Evolutionary conservation across 139 green algal genomes (phyloP).

Genomic region (Coelastrella sp.): DNA sequence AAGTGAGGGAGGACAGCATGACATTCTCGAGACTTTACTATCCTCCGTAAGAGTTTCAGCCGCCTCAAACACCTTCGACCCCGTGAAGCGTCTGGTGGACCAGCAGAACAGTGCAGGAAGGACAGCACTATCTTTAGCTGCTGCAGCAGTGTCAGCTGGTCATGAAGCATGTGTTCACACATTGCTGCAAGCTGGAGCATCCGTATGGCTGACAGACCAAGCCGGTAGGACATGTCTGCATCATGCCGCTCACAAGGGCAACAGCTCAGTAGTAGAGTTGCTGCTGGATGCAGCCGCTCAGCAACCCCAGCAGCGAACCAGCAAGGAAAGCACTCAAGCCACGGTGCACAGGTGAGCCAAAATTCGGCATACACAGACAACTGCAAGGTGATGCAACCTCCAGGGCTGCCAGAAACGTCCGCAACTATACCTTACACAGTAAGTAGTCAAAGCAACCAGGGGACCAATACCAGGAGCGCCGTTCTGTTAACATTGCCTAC

Average conservation of each 20-base stretch:
- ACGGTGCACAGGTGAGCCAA: neutral
- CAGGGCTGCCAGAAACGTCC: too few species aligned
- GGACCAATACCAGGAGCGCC: too few species aligned
- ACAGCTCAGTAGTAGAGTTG: neutral
- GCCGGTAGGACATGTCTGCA: neutral
- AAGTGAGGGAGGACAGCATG: constrained; percentile 4
- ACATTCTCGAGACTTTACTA: neutral
- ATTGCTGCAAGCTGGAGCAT: neutral
- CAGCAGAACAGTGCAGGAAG: neutral
- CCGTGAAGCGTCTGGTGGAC: neutral
- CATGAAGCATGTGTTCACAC: neutral
- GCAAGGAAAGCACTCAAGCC: neutral
- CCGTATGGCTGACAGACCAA: neutral
- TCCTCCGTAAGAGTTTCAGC: constrained; percentile 1
- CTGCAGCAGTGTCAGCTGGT: neutral
- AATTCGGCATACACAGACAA: too few species aligned
- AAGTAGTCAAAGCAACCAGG: too few species aligned
- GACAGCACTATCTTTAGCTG: constrained; percentile 3
- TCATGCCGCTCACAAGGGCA: constrained; percentile 8
- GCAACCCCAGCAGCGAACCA: neutral
- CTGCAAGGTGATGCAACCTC: too few species aligned
- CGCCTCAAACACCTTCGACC: constrained; percentile 16
- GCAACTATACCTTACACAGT: too few species aligned
- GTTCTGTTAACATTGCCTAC: too few species aligned
- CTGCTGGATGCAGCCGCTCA: neutral